Base-by-base conservation (phyloP, 2,329 filamentous ascomycete species). In the Lachnellula occidentalis region DNA sequence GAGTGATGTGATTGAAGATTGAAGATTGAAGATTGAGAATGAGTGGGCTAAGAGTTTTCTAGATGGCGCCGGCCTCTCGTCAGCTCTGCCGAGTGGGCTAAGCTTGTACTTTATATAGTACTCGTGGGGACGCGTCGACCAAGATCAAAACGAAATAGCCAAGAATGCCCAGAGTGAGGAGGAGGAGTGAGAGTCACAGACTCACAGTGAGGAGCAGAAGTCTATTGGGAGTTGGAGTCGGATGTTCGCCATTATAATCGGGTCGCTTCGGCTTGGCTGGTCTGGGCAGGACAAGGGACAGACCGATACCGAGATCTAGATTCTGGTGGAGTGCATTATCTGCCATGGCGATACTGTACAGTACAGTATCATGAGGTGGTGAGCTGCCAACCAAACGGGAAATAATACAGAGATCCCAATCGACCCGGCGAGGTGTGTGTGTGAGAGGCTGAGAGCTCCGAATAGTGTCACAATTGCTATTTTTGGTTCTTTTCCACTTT, bases 1-100 rank as follows among this genome's bases (percentile, higher is more conserved):
- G 27, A 11, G 24, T 48, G 39, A 34, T 19, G 41, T 50, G 48
- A 54, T 48, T 47, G 51, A 51, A 12, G 15, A 41, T 55, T 42
- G n/a, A 39, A 34, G 24, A 24, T n/a, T n/a, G n/a, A n/a, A n/a
- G n/a, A n/a, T n/a, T n/a, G n/a, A n/a, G n/a, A 19, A 27, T 37
- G 34, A 31, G 27, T 31, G 9, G 9, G 27, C 27, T 31, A 31
- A 31, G 8, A 31, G 8, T 11, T 31, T 31, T 31, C n/a, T 31
- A 3, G 19, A 21, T 45, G 14, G 15, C 15, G 15, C 22, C 9
- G 19, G 15, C 14, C 34, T 9, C 4, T 27, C 15, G 11, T 42
- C 22, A 39, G 19, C 17, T n/a, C 15, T 15, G 36, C 19, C 24
- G 27, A 12, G 11, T n/a, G 53, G 43, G 48, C 41, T 55, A 55